phyloP scores from a whole-genome alignment of 116 monocot genomes.

The Posidonia oceanica region DNA sequence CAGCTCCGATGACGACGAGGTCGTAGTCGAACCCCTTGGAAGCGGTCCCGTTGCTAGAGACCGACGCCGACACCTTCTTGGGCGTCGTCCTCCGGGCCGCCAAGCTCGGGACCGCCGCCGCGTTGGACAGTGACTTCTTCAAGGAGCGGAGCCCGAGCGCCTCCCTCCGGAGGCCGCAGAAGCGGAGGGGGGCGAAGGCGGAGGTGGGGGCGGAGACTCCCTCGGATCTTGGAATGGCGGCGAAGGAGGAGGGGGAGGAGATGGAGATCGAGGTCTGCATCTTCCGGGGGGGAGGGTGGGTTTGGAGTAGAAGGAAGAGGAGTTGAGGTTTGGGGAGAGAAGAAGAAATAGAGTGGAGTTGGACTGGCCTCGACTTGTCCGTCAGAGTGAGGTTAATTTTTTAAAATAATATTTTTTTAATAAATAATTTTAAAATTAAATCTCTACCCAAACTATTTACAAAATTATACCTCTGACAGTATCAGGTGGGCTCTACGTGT shows the following conservation, averaged over 20 bases:
- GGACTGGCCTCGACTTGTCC: no score
- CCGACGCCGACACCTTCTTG: constrained; percentile 20
- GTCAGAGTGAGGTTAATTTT: no score
- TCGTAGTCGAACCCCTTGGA: constrained; percentile 77
- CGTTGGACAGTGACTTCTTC: constrained; percentile 1
- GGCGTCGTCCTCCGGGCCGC: background rate
- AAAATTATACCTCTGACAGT: no score
- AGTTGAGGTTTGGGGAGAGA: background rate
- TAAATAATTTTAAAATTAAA: no score
- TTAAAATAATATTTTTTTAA: no score
- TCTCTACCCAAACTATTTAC: no score
- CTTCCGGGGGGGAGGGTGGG: background rate
- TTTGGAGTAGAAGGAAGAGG: background rate
- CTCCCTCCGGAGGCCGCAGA: constrained; percentile 57
- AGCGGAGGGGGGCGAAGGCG: constrained; percentile 19
- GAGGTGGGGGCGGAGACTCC: constrained; percentile 13
- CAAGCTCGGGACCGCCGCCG: background rate
- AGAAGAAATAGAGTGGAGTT: background rate
- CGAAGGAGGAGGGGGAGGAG: constrained; percentile 3
- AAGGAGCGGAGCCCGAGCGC: constrained; percentile 17
- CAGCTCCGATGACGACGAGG: constrained; percentile 89
- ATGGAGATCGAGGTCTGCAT: constrained; percentile 10
- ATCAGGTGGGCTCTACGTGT: no score
- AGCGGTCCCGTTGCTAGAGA: constrained; percentile 29
- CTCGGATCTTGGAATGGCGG: background rate